phyloP scores from a whole-genome alignment of 768 basidiomycete genomes.

The Hygrocybe punicea region DNA sequence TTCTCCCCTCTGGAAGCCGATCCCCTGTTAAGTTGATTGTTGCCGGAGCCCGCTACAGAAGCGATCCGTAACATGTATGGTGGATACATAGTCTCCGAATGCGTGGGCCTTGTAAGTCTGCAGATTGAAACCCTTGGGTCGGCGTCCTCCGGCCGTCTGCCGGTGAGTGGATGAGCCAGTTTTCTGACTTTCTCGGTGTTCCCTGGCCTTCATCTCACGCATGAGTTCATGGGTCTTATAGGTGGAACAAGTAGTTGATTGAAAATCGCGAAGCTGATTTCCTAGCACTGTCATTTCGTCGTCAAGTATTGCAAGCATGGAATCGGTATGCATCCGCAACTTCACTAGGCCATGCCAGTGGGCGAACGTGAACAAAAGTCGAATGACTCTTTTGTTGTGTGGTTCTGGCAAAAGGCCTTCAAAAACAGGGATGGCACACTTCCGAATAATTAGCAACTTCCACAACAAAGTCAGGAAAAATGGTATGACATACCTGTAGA shows the following conservation, averaged over 20 bases:
- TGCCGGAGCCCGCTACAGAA: too few species aligned
- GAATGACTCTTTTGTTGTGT: slow-evolving; percentile 21
- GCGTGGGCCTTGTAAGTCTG: slow-evolving; percentile 35
- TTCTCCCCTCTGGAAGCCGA: too few species aligned
- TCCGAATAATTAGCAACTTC: neutral
- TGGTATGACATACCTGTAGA: slow-evolving; percentile 19
- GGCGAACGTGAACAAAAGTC: slow-evolving; percentile 28
- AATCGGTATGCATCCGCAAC: slow-evolving; percentile 33
- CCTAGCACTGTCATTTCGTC: slow-evolving; percentile 23
- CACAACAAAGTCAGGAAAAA: neutral
- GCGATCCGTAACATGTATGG: too few species aligned
- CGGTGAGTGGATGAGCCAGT: neutral
- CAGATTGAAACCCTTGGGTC: slow-evolving; percentile 25
- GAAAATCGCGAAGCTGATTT: slow-evolving; percentile 26
- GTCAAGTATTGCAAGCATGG: slow-evolving; percentile 25
- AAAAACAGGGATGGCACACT: slow-evolving; percentile 34
- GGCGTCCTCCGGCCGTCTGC: neutral
- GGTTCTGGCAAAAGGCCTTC: slow-evolving; percentile 28
- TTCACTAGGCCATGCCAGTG: slow-evolving; percentile 39
- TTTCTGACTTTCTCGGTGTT: neutral
- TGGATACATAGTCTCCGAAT: slow-evolving; percentile 30
- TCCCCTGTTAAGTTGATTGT: too few species aligned
- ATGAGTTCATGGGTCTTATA: slow-evolving; percentile 30
- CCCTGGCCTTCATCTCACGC: slow-evolving; percentile 22
- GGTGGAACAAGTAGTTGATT: slow-evolving; percentile 17